Evolutionary conservation across 2,329 filamentous ascomycete species (phyloP).

Genomic region (Colletotrichum godetiae): DNA sequence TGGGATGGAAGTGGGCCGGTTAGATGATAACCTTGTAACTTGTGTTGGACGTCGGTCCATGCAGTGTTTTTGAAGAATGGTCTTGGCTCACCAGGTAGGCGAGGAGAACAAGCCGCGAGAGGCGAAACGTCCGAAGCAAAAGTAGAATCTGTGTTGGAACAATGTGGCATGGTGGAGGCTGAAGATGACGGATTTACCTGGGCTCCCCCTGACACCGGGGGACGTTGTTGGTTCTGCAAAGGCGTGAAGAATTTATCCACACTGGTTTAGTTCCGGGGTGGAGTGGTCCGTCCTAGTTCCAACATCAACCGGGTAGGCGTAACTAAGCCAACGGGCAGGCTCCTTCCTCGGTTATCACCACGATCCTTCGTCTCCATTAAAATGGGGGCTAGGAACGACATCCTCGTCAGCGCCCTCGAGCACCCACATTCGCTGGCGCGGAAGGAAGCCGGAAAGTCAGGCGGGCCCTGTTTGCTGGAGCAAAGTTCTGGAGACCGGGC

Average conservation of each 20-base stretch:
- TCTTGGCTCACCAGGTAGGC: neutral
- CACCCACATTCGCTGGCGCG: neutral
- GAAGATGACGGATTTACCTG: neutral
- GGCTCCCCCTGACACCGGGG: neutral
- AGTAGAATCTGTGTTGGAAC: neutral
- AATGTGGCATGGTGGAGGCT: neutral
- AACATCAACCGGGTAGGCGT: neutral
- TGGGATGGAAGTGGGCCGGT: neutral
- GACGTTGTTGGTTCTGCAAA: neutral
- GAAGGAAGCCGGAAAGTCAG: neutral
- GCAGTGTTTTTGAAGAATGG: neutral
- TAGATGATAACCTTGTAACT: neutral
- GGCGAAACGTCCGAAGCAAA: neutral
- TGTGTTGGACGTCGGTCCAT: neutral
- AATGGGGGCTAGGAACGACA: neutral
- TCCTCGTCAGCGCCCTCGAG: neutral
- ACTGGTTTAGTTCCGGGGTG: constrained; percentile 2
- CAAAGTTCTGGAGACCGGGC: neutral
- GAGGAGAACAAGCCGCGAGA: neutral
- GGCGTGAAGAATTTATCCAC: neutral
- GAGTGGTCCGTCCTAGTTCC: neutral
- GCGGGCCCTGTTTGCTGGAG: neutral
- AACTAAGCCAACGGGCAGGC: neutral
- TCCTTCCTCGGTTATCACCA: neutral
- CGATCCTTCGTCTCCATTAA: neutral